Base-by-base conservation (phyloP, 2,329 filamentous ascomycete species). In the Leptosphaerulina australis region DNA sequence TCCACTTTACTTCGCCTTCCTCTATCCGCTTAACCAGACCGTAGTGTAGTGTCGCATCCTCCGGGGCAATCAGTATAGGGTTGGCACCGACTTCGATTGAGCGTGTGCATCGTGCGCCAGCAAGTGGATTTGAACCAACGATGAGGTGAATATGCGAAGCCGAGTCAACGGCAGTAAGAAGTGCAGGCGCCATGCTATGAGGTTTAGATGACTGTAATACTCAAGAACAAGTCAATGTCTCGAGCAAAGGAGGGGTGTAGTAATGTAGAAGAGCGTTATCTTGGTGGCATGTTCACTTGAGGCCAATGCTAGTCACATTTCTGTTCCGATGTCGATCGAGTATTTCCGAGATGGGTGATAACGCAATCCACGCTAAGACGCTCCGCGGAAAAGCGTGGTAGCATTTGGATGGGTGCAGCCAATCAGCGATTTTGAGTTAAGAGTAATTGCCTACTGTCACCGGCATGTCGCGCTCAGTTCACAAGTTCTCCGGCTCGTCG, bases 51-150 rank as follows among this genome's bases (percentile, higher is more conserved):
- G 84, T 81, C 6, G 81, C 78, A 1, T 82, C 79, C 45, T 82
- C 81, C 0, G 90, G 87, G 3, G 91, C 85, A 64, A 99, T 80
- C 34, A 97, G 76, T 31, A 94, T 82, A 0, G 94, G 91, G 36
- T 74, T 83, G 39, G 94, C 94, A 63, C 93, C 93, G 12, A 90
- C 88, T 64, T 88, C 83, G 40, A 97, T 75, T 3, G 90, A 92
- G 67, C 90, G 89, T 10, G 82, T 77, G 75, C 90, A 95, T 62
- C 94, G 84, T 24, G 91, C 83, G 43, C 88, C 88, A n/a, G 94
- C 93, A 30, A 99, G 82, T 11, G 93, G 86, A 66, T 92, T 94
- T 25, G 88, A 86, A 51, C 94, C 94, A 56, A 97, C 74, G 64
- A 99, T 84, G 50, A 99, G 80, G 71, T 99, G 94, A 30, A 92